These are phyloP conservation scores for Solanum dulcamara DNA, from an alignment of 257 asterid genomes.

Conservation along the genomic window DNA sequence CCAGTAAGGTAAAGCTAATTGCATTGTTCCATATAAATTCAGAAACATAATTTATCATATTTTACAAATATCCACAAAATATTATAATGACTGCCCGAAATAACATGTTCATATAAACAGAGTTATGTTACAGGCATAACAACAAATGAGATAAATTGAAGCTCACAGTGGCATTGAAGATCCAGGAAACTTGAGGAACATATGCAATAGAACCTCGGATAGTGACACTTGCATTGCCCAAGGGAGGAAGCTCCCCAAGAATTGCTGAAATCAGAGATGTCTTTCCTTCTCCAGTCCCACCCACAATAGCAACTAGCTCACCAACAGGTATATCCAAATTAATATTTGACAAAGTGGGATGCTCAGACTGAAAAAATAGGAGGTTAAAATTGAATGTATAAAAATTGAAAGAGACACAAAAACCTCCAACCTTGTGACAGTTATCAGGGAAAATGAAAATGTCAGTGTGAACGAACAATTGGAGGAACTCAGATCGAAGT, in stretches of 20 bases:
- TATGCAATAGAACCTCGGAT: conserved; percentile 82
- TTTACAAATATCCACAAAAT: background rate
- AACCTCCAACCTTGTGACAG: background rate
- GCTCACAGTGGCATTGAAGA: conserved; percentile 86
- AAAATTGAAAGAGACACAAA: background rate
- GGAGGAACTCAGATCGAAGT: background rate
- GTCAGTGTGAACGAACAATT: background rate
- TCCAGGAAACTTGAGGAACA: conserved; percentile 95
- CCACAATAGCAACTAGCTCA: conserved; percentile 75
- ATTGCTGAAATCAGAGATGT: conserved; percentile 80
- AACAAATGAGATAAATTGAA: background rate
- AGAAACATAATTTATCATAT: background rate
- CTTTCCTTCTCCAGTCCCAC: conserved; percentile 97
- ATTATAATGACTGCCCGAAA: background rate
- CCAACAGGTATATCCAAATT: conserved; percentile 76
- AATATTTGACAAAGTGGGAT: conserved; percentile 61
- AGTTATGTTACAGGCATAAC: background rate
- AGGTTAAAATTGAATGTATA: background rate
- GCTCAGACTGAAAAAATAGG: conserved; percentile 40
- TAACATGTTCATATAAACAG: background rate
- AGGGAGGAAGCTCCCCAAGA: conserved; percentile 82
- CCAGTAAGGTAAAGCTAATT: background rate
- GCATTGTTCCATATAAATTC: background rate
- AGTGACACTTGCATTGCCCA: conserved; percentile 50
- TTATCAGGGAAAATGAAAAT: background rate